A percentile compares a stretch with the other conserved stretches of the same genome.
phyloP scores from a whole-genome alignment of 2,329 filamentous ascomycete genomes.

The Xylaria sp. region DNA sequence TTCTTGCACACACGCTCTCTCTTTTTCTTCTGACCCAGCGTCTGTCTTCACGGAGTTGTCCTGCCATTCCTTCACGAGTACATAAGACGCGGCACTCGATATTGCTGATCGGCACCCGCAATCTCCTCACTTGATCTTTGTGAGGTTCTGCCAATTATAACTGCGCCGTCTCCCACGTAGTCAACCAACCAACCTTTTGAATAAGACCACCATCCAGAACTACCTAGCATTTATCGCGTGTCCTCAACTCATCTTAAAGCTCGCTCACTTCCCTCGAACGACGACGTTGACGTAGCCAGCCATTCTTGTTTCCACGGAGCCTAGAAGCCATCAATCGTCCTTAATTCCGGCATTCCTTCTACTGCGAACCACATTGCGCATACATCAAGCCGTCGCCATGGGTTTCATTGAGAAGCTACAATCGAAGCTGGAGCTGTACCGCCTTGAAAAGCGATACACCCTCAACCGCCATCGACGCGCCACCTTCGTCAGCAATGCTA shows the following conservation, averaged over 20 bases:
- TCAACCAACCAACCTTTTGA: not conserved
- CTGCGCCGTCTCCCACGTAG: conserved; percentile 7
- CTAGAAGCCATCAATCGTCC: not conserved
- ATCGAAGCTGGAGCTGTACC: conserved; percentile 80
- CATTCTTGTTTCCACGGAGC: not conserved
- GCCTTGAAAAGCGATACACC: conserved; percentile 91
- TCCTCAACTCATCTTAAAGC: conserved; percentile 1
- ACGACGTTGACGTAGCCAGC: not conserved
- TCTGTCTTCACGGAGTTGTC: not conserved
- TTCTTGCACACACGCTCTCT: not conserved
- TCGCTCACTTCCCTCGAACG: not conserved
- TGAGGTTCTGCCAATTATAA: not conserved
- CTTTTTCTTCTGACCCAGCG: not conserved
- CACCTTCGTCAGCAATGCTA: conserved; percentile 80
- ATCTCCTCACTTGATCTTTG: not conserved
- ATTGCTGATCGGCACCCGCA: not conserved
- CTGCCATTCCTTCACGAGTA: not conserved
- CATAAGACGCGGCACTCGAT: not conserved
- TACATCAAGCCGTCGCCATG: conserved; percentile 22
- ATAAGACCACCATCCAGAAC: not conserved
- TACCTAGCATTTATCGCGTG: not conserved
- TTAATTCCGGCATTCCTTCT: not conserved
- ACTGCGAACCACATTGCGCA: not conserved
- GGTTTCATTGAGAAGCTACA: conserved; percentile 56
- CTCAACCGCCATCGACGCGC: conserved; percentile 79